These are phyloP conservation scores for Cyberlindnera euphorbiae DNA, from an alignment of 805 yeast genomes.

Conservation along the genomic window DNA sequence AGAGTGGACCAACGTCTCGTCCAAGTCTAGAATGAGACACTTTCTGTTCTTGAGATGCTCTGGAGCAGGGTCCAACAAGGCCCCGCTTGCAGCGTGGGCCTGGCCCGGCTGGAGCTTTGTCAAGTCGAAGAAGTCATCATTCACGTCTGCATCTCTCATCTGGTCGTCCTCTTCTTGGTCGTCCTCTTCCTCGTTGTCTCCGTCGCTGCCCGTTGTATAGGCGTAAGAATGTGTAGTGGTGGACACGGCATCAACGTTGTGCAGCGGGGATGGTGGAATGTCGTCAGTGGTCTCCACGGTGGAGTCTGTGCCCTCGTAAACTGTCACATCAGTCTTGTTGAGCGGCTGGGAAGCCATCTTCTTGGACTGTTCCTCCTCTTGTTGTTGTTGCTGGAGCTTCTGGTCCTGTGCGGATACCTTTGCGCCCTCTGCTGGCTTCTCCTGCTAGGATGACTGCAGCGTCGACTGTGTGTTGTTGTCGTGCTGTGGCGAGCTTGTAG, in stretches of 20 bases:
- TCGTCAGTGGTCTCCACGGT: slow-evolving; percentile 16
- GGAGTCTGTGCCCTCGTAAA: slow-evolving; percentile 27
- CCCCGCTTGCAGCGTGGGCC: slow-evolving; percentile 58
- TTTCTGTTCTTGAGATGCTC: slow-evolving; percentile 56
- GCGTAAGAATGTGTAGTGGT: not conserved
- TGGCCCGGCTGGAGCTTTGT: slow-evolving; percentile 70
- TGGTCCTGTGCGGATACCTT: no score
- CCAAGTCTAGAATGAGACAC: slow-evolving; percentile 87
- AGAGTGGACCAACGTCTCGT: slow-evolving; percentile 94
- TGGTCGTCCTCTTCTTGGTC: slow-evolving; percentile 24
- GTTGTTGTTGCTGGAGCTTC: not conserved
- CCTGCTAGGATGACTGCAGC: no score
- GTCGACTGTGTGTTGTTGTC: no score
- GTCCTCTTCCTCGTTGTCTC: slow-evolving; percentile 15
- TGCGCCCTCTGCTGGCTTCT: no score
- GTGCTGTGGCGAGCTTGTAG: no score
- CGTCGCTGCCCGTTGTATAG: slow-evolving; percentile 10
- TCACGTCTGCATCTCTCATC: slow-evolving; percentile 16
- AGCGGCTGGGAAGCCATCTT: not conserved
- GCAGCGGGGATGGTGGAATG: not conserved
- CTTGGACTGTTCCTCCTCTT: not conserved
- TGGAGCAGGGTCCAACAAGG: slow-evolving; percentile 55
- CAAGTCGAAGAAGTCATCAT: slow-evolving; percentile 47
- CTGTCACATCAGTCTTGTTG: slow-evolving; percentile 23
- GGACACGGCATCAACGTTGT: no score